Percentiles rank a stretch among this genome's conserved stretches.
These are phyloP conservation scores for Letharia lupina DNA, from an alignment of 495 filamentous ascomycete species.

Conservation along the genomic window DNA sequence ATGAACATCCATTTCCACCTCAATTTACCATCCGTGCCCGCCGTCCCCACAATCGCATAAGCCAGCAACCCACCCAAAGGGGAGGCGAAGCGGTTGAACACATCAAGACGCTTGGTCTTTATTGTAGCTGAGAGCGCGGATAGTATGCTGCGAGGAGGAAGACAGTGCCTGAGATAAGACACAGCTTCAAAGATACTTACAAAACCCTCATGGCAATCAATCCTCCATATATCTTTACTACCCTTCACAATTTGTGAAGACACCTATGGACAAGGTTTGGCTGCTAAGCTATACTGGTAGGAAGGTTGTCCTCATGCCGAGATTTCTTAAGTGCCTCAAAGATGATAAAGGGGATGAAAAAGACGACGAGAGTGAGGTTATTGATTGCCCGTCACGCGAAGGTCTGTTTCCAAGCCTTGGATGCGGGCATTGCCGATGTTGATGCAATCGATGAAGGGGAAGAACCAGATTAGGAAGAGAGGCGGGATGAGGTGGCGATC, in stretches of 20 bases:
- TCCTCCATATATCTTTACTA: slow-evolving; percentile 46
- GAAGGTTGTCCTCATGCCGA: slow-evolving; percentile 53
- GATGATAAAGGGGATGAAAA: slow-evolving; percentile 56
- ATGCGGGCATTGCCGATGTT: slow-evolving; percentile 55
- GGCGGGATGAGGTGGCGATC: not conserved
- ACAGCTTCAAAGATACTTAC: slow-evolving; percentile 34
- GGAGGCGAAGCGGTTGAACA: slow-evolving; percentile 27
- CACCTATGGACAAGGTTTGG: slow-evolving; percentile 29
- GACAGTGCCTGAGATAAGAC: slow-evolving; percentile 28
- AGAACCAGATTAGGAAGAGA: not conserved
- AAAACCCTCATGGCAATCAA: slow-evolving; percentile 62
- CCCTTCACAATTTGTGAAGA: slow-evolving; percentile 28
- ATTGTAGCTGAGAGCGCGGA: slow-evolving; percentile 28
- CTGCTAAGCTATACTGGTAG: slow-evolving; percentile 60
- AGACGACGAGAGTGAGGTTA: slow-evolving; percentile 53
- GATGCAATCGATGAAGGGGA: slow-evolving; percentile 36
- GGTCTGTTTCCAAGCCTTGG: slow-evolving; percentile 48
- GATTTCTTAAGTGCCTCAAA: slow-evolving; percentile 40
- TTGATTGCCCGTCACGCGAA: slow-evolving; percentile 33
- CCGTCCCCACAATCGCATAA: slow-evolving; percentile 41
- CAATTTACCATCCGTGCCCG: slow-evolving; percentile 49
- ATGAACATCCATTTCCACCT: slow-evolving; percentile 47
- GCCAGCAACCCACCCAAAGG: slow-evolving; percentile 33
- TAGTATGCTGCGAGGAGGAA: slow-evolving; percentile 30
- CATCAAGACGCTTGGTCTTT: slow-evolving; percentile 31